These are phyloP conservation scores for Vachellia pachyceras DNA, from an alignment of 306 rosid species.

Conservation along the genomic window DNA sequence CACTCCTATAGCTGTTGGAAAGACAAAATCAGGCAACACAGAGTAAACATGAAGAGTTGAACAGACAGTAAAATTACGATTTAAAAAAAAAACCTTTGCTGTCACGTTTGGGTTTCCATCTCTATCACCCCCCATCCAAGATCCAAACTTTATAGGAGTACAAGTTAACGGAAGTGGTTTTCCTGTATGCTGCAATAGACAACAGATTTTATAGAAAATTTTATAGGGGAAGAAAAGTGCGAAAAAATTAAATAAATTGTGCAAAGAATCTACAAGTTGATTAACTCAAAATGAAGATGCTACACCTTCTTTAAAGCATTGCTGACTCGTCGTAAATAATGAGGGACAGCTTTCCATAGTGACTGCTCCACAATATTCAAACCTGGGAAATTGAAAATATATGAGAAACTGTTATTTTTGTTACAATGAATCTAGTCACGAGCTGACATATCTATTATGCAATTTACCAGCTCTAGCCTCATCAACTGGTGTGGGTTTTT, in stretches of 20 bases:
- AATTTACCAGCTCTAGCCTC: conserved; percentile 89
- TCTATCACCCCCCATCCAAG: conserved; percentile 99
- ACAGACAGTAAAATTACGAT: not conserved
- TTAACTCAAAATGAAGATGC: conserved; percentile 34
- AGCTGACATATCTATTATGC: conserved; percentile 29
- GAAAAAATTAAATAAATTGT: not conserved
- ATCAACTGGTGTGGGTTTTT: conserved; percentile 91
- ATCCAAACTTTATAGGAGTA: conserved; percentile 90
- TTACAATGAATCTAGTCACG: conserved; percentile 19
- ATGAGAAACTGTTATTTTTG: conserved; percentile 18
- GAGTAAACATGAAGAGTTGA: conserved; percentile 18
- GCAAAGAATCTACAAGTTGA: conserved; percentile 34
- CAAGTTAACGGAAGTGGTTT: conserved; percentile 89
- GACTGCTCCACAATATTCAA: conserved; percentile 95
- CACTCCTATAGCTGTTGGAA: conserved; percentile 20
- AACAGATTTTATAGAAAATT: not conserved
- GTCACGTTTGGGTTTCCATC: conserved; percentile 97
- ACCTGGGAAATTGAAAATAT: conserved; percentile 52
- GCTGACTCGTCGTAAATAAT: conserved; percentile 87
- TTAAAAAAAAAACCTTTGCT: conserved; percentile 62
- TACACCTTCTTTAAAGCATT: conserved; percentile 88
- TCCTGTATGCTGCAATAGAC: conserved; percentile 74
- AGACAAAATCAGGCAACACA: conserved; percentile 23
- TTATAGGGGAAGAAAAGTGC: not conserved
- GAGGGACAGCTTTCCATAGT: conserved; percentile 98